Evolutionary conservation across 2,329 filamentous ascomycete genomes (phyloP).

Genomic region (Shiraia bambusicola): DNA sequence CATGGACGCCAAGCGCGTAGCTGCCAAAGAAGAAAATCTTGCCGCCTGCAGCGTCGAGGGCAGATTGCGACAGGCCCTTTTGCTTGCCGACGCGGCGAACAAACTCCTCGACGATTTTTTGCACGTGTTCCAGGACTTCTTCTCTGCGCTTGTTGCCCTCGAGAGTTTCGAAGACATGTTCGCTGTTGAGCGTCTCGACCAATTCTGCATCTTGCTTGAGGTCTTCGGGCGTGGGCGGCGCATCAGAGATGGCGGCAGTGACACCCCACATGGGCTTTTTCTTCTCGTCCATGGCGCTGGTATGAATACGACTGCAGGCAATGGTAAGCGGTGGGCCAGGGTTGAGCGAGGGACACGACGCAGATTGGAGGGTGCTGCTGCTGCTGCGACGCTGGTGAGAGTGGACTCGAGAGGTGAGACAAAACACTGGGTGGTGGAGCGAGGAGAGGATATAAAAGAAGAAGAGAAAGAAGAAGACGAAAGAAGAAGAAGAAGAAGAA

Average conservation of each 20-base stretch:
- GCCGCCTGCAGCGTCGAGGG: constrained; percentile 81
- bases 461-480: constrained; percentile 14
- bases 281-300: constrained; percentile 35
- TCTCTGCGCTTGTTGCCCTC: constrained; percentile 73
- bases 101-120: constrained; percentile 81
- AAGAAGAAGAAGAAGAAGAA: constrained; percentile 5
- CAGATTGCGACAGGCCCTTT: constrained; percentile 71
- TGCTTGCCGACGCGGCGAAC: constrained; percentile 76
- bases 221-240: constrained; percentile 75
- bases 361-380: constrained; percentile 24
- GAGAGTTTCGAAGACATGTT: constrained; percentile 88
- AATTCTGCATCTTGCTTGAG: constrained; percentile 75
- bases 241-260: constrained; percentile 78
- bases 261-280: constrained; percentile 62
- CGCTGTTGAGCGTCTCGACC: constrained; percentile 77
- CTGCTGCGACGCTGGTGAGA: not conserved
- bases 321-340: constrained; percentile 1
- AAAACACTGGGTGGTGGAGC: constrained; percentile 18
- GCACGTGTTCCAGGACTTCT: constrained; percentile 72
- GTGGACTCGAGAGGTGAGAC: constrained; percentile 1
- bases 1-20: constrained; percentile 90
- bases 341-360: constrained; percentile 11
- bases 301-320: too few species aligned
- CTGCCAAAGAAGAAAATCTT: constrained; percentile 97
- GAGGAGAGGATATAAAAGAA: constrained; percentile 10